phyloP scores from a whole-genome alignment of 306 rosid species.

The Vigna unguiculata region DNA sequence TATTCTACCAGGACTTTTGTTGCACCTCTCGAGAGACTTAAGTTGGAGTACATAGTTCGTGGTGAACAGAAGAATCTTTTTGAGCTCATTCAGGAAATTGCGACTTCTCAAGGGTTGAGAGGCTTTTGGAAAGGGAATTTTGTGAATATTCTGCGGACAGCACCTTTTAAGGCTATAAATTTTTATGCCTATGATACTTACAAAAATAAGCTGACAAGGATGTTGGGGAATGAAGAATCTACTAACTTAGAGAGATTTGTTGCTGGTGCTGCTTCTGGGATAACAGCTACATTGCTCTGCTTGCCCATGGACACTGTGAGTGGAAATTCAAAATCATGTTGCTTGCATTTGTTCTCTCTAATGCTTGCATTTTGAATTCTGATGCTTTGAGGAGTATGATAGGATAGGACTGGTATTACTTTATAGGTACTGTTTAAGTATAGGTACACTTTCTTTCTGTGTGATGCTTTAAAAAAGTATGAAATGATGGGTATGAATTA shows the following conservation, averaged over 20 bases:
- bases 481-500: slow-evolving; percentile 21
- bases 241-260: slow-evolving; percentile 84
- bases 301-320: slow-evolving; percentile 96
- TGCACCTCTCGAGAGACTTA: slow-evolving; percentile 97
- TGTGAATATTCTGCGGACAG: slow-evolving; percentile 92
- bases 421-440: neutral
- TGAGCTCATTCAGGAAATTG: slow-evolving; percentile 73
- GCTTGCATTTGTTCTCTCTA: slow-evolving; percentile 14
- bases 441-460: slow-evolving; percentile 17
- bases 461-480: slow-evolving; percentile 18
- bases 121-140: slow-evolving; percentile 98
- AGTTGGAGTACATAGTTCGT: slow-evolving; percentile 93
- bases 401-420: neutral
- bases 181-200: slow-evolving; percentile 92
- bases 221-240: slow-evolving; percentile 74
- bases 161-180: slow-evolving; percentile 93
- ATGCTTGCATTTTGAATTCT: slow-evolving; percentile 33
- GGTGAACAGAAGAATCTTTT: slow-evolving; percentile 77
- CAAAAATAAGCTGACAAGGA: slow-evolving; percentile 64
- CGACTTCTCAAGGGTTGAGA: slow-evolving; percentile 84
- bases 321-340: slow-evolving; percentile 33
- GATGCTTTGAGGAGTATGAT: slow-evolving; percentile 22
- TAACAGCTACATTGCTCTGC: slow-evolving; percentile 88
- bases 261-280: slow-evolving; percentile 96
- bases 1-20: slow-evolving; percentile 76